Base-by-base conservation (phyloP, 768 basidiomycete species). In the Arthromyces matolae region DNA sequence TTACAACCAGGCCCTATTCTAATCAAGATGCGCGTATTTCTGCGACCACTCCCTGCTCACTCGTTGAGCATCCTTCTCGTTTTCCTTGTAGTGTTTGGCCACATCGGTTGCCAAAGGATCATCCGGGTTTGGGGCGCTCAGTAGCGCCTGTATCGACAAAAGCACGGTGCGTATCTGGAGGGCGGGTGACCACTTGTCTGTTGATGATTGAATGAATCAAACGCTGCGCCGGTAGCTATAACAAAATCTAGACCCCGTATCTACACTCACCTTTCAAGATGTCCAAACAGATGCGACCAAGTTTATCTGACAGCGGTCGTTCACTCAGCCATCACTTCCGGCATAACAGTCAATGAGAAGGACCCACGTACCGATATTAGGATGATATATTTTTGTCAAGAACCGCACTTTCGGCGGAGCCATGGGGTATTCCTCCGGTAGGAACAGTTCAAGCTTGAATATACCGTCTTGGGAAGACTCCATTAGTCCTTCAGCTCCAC, bases 171-270 rank as follows among this genome's bases (percentile, higher is more conserved):
- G 86, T 70, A 99, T 99, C 67, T 99, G 96, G 14, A 99, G 77
- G 0, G 96, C 96, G 16, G 96, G 96, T 8, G 93, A 96, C 96
- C 96, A 99, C 76, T 98, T 98, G 70, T 99, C 96, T 93, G n/a
- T n/a, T n/a, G n/a, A n/a, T n/a, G n/a, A n/a, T n/a, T n/a, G n/a
- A n/a, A n/a, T n/a, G n/a, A 59, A 28, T 52, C 14, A 33, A 27
- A 36, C 37, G 36, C 12, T 9, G 31, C 36, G 32, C 45, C 42
- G 28, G 37, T 50, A 19, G 18, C 40, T 9, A 28, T 36, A 35
- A 20, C 25, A 5, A 16, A 24, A 31, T 41, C 37, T 18, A 18
- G 33, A 40, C 45, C 31, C 27, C 29, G 29, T 32, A 39, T 16
- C 13, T 14, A 24, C 36, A 62, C 76, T 38, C 59, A 87, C 92